Conservation (phyloP, 140 eudicot species). For the Oenanthe javanica region DNA sequence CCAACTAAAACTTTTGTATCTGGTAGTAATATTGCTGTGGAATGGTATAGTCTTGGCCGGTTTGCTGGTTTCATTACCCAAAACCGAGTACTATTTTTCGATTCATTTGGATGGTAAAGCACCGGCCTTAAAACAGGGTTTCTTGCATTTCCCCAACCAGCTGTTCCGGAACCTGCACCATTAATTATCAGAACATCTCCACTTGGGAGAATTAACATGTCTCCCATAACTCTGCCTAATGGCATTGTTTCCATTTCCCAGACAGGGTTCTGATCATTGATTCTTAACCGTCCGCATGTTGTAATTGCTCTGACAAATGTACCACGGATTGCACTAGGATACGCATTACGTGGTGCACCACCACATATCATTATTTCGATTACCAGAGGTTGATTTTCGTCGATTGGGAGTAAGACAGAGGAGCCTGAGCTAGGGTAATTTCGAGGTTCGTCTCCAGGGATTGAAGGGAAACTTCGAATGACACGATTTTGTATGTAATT, state of each 20-base stretch:
- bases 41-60: slow-evolving; percentile 64
- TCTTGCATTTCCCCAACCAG: slow-evolving; percentile 67
- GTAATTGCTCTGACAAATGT: slow-evolving; percentile 31
- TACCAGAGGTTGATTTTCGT: slow-evolving; percentile 40
- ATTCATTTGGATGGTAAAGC: slow-evolving; percentile 38
- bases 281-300: slow-evolving; percentile 49
- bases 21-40: slow-evolving; percentile 47
- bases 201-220: slow-evolving; percentile 64
- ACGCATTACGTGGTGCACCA: slow-evolving; percentile 50
- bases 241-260: slow-evolving; percentile 82
- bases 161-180: slow-evolving; percentile 70
- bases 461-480: slow-evolving; percentile 43
- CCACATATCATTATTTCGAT: slow-evolving; percentile 70
- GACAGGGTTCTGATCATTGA: slow-evolving; percentile 25
- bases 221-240: slow-evolving; percentile 72
- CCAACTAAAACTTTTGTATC: slow-evolving; percentile 73
- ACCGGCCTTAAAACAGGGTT: slow-evolving; percentile 61
- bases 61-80: slow-evolving; percentile 43
- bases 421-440: slow-evolving; percentile 86
- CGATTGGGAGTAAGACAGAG: slow-evolving; percentile 57
- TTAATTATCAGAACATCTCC: slow-evolving; percentile 60
- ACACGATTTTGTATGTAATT: slow-evolving; percentile 44
- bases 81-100: slow-evolving; percentile 22
- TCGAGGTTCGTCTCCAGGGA: slow-evolving; percentile 52
- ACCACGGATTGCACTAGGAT: slow-evolving; percentile 13